phyloP scores from a whole-genome alignment of 1,284 basidiomycete genomes.

The Binderoboletus segoi region DNA sequence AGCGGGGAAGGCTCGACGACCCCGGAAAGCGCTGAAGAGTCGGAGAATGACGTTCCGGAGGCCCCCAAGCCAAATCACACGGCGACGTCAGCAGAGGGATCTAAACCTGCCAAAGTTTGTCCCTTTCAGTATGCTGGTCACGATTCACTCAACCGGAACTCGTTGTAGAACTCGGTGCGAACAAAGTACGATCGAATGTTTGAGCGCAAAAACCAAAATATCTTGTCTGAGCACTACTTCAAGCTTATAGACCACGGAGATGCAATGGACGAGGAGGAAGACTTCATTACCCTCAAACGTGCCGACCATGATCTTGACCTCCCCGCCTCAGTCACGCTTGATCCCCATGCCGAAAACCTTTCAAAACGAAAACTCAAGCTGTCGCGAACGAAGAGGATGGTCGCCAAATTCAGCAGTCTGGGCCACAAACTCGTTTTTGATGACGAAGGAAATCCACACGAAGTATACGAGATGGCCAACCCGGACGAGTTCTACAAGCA shows the following conservation, averaged over 20 bases:
- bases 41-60: constrained; percentile 17
- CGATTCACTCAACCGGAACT: neutral
- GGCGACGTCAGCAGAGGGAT: neutral
- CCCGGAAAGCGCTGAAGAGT: constrained; percentile 28
- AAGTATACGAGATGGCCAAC: constrained; percentile 80
- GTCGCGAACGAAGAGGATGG: constrained; percentile 77
- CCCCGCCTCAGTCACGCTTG: constrained; percentile 36
- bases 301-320: constrained; percentile 86
- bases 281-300: constrained; percentile 93
- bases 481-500: constrained; percentile 68
- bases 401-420: constrained; percentile 63
- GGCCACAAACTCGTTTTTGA: constrained; percentile 83
- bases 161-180: constrained; percentile 52
- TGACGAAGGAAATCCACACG: constrained; percentile 79
- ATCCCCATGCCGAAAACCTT: constrained; percentile 49
- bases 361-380: constrained; percentile 65
- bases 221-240: constrained; percentile 89
- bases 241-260: constrained; percentile 80
- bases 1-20: constrained; percentile 32
- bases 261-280: constrained; percentile 63
- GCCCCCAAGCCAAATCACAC: neutral
- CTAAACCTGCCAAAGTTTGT: constrained; percentile 38
- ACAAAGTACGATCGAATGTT: constrained; percentile 99
- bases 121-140: neutral
- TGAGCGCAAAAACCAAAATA: constrained; percentile 92